Percentiles rank a stretch among this genome's conserved stretches.
These are phyloP conservation scores for Rhizopogon vesiculosus DNA, from an alignment of 768 basidiomycete genomes.

Conservation along the genomic window DNA sequence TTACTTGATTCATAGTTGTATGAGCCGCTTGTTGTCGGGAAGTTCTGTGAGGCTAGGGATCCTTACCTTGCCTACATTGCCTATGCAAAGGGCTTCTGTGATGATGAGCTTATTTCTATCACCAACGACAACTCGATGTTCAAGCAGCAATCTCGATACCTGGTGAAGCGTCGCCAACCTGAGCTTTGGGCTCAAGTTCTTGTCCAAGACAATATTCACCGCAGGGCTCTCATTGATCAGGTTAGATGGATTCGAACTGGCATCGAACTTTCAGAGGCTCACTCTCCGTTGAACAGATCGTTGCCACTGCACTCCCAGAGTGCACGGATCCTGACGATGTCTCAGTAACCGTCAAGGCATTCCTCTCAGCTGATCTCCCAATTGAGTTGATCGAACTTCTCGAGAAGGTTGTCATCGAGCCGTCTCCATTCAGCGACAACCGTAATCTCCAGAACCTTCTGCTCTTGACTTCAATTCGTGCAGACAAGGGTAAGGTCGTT, in stretches of 20 bases:
- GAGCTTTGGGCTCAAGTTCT: constrained; percentile 98
- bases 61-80: constrained; percentile 99
- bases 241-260: constrained; percentile 30
- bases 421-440: constrained; percentile 97
- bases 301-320: constrained; percentile 93
- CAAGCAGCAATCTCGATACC: constrained; percentile 98
- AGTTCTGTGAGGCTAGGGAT: constrained; percentile 98
- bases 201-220: constrained; percentile 82
- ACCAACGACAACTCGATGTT: constrained; percentile 99
- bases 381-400: constrained; percentile 95
- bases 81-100: constrained; percentile 98
- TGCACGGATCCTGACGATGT: constrained; percentile 98
- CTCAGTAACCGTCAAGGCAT: constrained; percentile 96
- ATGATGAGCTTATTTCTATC: constrained; percentile 93
- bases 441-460: constrained; percentile 93
- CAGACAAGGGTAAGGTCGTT: constrained; percentile 98
- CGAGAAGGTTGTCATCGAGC: constrained; percentile 98
- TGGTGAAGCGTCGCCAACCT: constrained; percentile 91
- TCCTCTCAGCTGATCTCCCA: constrained; percentile 94
- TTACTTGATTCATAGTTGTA: constrained; percentile 58
- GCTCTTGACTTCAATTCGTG: constrained; percentile 91
- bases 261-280: neutral
- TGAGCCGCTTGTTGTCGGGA: constrained; percentile 95
- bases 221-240: constrained; percentile 92
- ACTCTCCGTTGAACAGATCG: constrained; percentile 48